Conservation (phyloP, 2,329 filamentous ascomycete genomes). For the Myriosclerotinia duriaeana region DNA sequence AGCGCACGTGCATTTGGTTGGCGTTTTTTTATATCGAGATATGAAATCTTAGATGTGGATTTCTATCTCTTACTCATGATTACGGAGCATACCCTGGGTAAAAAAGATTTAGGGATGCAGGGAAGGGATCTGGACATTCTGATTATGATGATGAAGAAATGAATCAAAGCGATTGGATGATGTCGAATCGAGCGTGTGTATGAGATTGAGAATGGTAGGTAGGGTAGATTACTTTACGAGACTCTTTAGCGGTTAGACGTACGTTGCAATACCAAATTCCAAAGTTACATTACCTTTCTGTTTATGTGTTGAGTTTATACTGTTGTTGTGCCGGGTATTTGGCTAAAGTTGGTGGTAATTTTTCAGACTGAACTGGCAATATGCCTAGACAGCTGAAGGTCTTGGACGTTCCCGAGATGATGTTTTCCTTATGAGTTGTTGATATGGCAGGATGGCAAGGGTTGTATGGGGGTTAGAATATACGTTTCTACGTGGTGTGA, state of each 20-base stretch:
- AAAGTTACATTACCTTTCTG: not conserved
- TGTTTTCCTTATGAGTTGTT: too few species aligned
- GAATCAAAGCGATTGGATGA: constrained; percentile 13
- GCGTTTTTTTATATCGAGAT: constrained; percentile 23
- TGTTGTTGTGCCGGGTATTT: too few species aligned
- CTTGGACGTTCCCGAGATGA: too few species aligned
- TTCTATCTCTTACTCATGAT: constrained; percentile 19
- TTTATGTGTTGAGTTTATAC: not conserved
- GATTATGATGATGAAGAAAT: constrained; percentile 19
- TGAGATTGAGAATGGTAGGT: constrained; percentile 13
- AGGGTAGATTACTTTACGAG: constrained; percentile 19
- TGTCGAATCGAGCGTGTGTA: not conserved
- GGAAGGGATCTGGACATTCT: constrained; percentile 8
- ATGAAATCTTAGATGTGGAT: constrained; percentile 20
- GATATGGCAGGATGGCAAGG: too few species aligned
- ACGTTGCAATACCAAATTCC: constrained; percentile 17
- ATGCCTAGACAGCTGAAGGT: too few species aligned
- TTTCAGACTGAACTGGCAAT: too few species aligned
- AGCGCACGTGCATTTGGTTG: constrained; percentile 32
- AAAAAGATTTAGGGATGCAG: constrained; percentile 19
- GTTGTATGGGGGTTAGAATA: too few species aligned
- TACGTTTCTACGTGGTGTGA: too few species aligned
- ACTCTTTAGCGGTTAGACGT: not conserved
- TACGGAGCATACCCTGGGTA: constrained; percentile 21
- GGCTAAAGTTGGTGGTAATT: too few species aligned